Evolutionary conservation across 441 rosid genomes (phyloP).

Genomic region (Daphne laureola): DNA sequence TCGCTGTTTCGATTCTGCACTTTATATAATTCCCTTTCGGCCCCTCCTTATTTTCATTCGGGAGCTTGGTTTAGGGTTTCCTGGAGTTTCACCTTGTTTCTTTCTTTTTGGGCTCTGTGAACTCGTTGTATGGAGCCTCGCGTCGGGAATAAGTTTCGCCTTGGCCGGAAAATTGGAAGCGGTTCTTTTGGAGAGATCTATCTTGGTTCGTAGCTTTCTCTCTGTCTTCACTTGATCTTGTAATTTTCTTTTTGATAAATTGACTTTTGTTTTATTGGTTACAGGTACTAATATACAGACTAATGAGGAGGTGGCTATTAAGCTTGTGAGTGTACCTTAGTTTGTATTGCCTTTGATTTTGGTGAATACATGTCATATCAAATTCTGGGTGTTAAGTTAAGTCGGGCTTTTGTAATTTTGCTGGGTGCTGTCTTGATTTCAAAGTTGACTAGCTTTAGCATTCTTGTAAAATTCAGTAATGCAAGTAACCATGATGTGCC

Average conservation of each 20-base stretch:
- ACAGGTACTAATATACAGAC: conserved; percentile 40
- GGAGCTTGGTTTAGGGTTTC: conserved; percentile 15
- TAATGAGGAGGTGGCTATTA: conserved; percentile 46
- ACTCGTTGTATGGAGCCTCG: conserved; percentile 62
- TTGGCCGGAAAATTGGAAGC: conserved; percentile 93
- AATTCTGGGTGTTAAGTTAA: background rate
- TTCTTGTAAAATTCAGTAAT: no score
- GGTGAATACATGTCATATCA: background rate
- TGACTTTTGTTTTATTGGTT: background rate
- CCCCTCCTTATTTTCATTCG: conserved; percentile 6
- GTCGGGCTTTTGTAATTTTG: background rate
- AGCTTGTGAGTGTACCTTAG: conserved; percentile 30
- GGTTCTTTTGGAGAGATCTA: conserved; percentile 99
- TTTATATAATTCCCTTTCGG: background rate
- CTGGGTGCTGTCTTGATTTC: conserved; percentile 1
- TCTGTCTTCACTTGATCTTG: conserved; percentile 3
- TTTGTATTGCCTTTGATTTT: background rate
- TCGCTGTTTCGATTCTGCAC: conserved; percentile 6
- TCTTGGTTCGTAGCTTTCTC: conserved; percentile 47
- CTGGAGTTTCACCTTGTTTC: conserved; percentile 23
- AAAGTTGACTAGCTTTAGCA: background rate
- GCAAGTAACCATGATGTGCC: no score
- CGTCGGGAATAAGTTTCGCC: conserved; percentile 82
- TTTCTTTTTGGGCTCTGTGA: background rate
- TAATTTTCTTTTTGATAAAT: background rate